Base-by-base conservation (phyloP, 352 stramenopile species). In the Pythium brachiatum region DNA sequence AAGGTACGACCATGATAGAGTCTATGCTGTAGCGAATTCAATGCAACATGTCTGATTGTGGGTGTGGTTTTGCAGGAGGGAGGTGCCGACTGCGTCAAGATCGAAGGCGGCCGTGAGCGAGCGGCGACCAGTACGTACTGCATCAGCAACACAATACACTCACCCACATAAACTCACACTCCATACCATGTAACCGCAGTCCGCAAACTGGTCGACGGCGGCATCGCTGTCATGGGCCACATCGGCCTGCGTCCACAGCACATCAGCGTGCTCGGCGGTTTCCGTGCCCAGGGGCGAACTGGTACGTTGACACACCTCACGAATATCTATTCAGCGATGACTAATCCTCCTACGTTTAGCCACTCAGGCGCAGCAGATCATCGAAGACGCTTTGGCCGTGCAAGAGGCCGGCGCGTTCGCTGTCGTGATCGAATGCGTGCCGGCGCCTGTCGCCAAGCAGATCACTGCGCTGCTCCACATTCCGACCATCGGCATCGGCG, bases 401-500 rank as follows among this genome's bases (percentile, higher is more conserved):
- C 94, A 93, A 59, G 90, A 98, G 61, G 97, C 97, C 7, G 97
- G 97, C 15, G 95, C 91, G 6, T 99, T 99, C 78, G 90, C 92
- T 0, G 73, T 99, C 41, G 73, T 96, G 46, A 55, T 97, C 11
- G 88, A 96, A 63, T 97, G 87, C 39, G 82, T 93, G 13, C 84
- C 85, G 13, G 81, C 83, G 18, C 61, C 93, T 59, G 97, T 99
- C 16, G 96, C 90, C 12, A 88, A 91, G 56, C 88, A 89, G 13
- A 83, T 99, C 53, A 99, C 97, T 0, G 81, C 98, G 34, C 77
- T 97, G 20, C 78, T 99, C 11, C 86, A 97, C 53, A 98, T 99
- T 70, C 97, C 97, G 7, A 98, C 94, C 2, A 99, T 99, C 70
- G 97, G 97, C 23, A 99, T 99, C 69, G 97, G 97, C 36, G 96